Evolutionary conservation across 2,329 filamentous ascomycete species (phyloP).

Genomic region (Aspergillus sp.): DNA sequence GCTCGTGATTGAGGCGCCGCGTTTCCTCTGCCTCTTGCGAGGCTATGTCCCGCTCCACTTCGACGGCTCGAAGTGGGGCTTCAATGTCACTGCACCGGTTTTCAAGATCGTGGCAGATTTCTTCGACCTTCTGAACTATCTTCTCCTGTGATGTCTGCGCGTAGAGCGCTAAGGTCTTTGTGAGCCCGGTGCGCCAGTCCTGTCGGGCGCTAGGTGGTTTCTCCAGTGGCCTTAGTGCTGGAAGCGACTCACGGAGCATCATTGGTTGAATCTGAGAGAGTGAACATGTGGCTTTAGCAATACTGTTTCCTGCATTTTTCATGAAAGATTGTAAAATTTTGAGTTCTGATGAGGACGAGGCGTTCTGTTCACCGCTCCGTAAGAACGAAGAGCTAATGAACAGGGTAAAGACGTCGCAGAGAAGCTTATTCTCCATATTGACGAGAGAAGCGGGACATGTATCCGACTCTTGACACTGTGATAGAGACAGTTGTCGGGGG

Average conservation of each 20-base stretch:
- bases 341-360: conserved; percentile 4
- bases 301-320: conserved; percentile 9
- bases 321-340: conserved; percentile 21
- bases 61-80: conserved; percentile 48
- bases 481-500: conserved; percentile 14
- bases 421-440: conserved; percentile 22
- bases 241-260: conserved; percentile 10
- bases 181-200: conserved; percentile 51
- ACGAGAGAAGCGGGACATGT: conserved; percentile 18
- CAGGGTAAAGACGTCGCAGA: conserved; percentile 24
- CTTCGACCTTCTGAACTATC: conserved; percentile 49
- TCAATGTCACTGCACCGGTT: conserved; percentile 55
- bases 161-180: conserved; percentile 42
- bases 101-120: conserved; percentile 57
- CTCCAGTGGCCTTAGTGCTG: conserved; percentile 10
- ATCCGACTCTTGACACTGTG: conserved; percentile 17
- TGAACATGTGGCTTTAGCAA: conserved; percentile 12
- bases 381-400: conserved; percentile 19
- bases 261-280: conserved; percentile 14
- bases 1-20: conserved; percentile 32
- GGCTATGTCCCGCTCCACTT: conserved; percentile 31
- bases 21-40: conserved; percentile 34
- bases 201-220: conserved; percentile 26
- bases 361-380: conserved; percentile 4
- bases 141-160: conserved; percentile 45